Base-by-base conservation (phyloP, 2,329 filamentous ascomycete genomes). In the Sporothrix variecibatus region DNA sequence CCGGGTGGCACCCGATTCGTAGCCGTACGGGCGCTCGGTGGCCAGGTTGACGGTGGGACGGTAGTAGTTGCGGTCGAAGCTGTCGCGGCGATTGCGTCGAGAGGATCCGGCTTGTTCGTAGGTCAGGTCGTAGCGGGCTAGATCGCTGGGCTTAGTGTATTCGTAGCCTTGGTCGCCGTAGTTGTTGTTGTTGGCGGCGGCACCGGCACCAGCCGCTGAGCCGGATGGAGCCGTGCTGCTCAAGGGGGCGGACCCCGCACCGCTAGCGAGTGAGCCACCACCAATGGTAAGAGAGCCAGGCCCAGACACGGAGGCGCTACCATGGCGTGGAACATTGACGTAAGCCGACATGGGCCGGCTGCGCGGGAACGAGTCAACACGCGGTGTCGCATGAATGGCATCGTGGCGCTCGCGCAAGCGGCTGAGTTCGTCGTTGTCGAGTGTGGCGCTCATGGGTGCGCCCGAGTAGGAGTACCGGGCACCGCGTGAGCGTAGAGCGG, bases 121-220 rank as follows among this genome's bases (percentile, higher is more conserved):
- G 74, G 89, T 87, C 38, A 91, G 81, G 78, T 91, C 90, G 77
- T 91, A 91, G 70, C 87, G 84, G 49, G 87, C 89, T 70, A 92
- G 80, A 72, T 91, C 89, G 76, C 87, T 86, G 17, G 89, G 88
- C 74, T 89, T 90, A 9, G 89, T 91, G 78, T 91, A 91, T 77
- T 90, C 88, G 77, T 88, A 91, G 9, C 87, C 89, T 65, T 90
- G 87, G 40, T 88, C 87, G 15, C 87, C 87, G 76, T 89, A 89
- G 76, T 88, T 86, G 62, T 87, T 82, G 76, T 88, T 86, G 62
- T 87, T 82, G 56, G 43, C 34, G n/a, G 64, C 43, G n/a, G 64
- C 43, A 17, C 62, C 73, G 53, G 72, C 69, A 31, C 53, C 68
- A 40, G 72, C 71, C 23, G 71, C 64, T 1, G 75, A 74, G 4